A percentile compares a stretch with the other conserved stretches of the same genome.
Evolutionary conservation across 179 eudicot species (phyloP).

Genomic region (Vitellaria paradoxa): DNA sequence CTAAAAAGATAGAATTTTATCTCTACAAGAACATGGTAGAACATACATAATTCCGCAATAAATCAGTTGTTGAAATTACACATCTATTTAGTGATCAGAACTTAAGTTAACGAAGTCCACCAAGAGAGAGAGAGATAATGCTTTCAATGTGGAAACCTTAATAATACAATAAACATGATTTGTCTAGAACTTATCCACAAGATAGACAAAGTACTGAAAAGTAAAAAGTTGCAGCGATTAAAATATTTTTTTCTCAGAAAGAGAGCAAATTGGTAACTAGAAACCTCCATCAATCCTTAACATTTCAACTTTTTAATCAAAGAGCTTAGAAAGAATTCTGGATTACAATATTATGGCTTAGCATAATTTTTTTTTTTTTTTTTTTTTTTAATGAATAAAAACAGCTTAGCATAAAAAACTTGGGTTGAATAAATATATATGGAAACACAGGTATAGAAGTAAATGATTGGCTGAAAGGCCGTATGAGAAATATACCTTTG

Average conservation of each 20-base stretch:
- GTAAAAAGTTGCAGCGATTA: not conserved
- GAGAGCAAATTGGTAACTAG: not conserved
- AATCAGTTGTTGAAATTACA: not conserved
- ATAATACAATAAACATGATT: not conserved
- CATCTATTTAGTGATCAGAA: not conserved
- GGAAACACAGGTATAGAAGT: too few species aligned
- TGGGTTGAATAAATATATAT: too few species aligned
- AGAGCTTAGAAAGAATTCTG: not conserved
- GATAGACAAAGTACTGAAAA: too few species aligned
- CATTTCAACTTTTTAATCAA: not conserved
- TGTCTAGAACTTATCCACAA: not conserved
- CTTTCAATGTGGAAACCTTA: not conserved
- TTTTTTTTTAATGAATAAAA: too few species aligned
- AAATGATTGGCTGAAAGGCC: not conserved
- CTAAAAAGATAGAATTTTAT: not conserved
- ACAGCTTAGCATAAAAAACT: too few species aligned
- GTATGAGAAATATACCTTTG: conserved; percentile 51
- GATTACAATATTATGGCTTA: not conserved
- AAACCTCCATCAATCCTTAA: not conserved
- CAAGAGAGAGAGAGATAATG: not conserved
- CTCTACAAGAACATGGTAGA: not conserved
- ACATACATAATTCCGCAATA: not conserved
- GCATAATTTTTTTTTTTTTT: too few species aligned
- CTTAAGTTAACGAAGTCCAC: not conserved
- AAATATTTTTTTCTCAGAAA: not conserved